Base-by-base conservation (phyloP, 345 rosid genomes). In the Clarkia xantiana region DNA sequence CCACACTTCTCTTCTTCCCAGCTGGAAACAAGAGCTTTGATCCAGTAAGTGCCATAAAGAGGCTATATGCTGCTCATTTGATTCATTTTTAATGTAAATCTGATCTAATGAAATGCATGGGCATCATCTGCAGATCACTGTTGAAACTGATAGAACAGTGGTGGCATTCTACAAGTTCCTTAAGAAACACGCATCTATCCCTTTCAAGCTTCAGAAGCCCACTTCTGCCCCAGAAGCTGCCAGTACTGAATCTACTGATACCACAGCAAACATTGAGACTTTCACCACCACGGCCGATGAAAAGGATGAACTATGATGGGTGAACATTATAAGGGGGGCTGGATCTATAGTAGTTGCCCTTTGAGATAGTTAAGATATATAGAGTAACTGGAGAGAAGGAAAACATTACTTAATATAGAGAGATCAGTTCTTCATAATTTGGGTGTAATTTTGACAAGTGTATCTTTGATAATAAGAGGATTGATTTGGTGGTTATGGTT, bases 11-110 rank as follows among this genome's bases (percentile, higher is more conserved):
- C 44, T 91, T 91, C 80, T 91, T 79, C 77, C 96, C 96, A 22
- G 96, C 99, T 15, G 95, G 99, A 56, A 91, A 87, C 78, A 93
- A 87, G 75, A 82, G 93, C 64, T 91, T 80, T 42, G 90, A 91
- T 55, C 96, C 99, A 1, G 99, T 91, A 74, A 80, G 84, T 57
- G 23, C 42, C 34, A 51, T 43, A 2, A 41, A 22, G 11, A 44
- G 9, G 36, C 36, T 29, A 29, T 29, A 29, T 29, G 8, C 8
- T 29, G 36, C 36, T 29, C 12, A 42, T n/a, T 18, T 42, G 20
- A 53, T 53, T 53, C 34, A 16, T 23, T 44, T 54, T 14, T 51
- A 15, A 18, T 25, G 41, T 39, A 29, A 7, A 29, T 29, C 36
- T 29, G 36, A 5, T 29, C 36, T 29, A 29, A 29, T 29, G 36